These are phyloP conservation scores for Sugiyamaella boreocaroliniensis DNA, from an alignment of 805 yeast genomes.

Conservation along the genomic window DNA sequence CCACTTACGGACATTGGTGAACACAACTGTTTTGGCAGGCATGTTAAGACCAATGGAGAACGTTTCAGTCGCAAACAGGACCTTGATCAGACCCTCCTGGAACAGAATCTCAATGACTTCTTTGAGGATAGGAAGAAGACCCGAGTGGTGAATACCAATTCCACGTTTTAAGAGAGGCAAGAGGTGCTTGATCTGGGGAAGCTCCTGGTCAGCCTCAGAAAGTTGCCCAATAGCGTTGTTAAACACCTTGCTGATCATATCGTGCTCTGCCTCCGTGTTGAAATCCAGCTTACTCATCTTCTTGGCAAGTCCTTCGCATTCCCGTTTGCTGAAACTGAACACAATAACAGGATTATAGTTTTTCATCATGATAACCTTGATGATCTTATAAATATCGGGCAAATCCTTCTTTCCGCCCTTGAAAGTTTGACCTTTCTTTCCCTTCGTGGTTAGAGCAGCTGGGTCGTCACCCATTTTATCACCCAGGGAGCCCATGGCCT, in stretches of 20 bases:
- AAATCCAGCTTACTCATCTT: conserved; percentile 95
- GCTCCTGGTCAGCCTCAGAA: conserved; percentile 83
- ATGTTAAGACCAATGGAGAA: conserved; percentile 96
- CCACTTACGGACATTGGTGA: conserved; percentile 96
- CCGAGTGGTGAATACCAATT: conserved; percentile 98
- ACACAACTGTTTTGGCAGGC: conserved; percentile 99
- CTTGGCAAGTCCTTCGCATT: conserved; percentile 89
- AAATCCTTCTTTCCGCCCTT: conserved; percentile 85
- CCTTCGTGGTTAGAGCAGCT: conserved; percentile 49
- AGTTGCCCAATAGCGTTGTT: conserved; percentile 80
- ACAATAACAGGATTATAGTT: conserved; percentile 97
- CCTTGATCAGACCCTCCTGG: conserved; percentile 94
- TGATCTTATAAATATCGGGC: conserved; percentile 92
- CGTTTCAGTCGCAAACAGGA: conserved; percentile 95
- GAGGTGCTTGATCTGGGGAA: conserved; percentile 91
- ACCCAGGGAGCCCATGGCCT: conserved; percentile 91
- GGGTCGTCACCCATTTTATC: conserved; percentile 83
- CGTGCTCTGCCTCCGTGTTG: conserved; percentile 90
- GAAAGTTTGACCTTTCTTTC: conserved; percentile 71
- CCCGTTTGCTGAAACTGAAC: conserved; percentile 95
- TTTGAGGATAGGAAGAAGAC: conserved; percentile 83
- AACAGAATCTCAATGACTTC: conserved; percentile 93
- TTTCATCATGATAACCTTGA: conserved; percentile 95
- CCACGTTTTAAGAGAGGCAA: conserved; percentile 88
- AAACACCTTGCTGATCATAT: conserved; percentile 82